Evolutionary conservation across 2,329 filamentous ascomycete genomes (phyloP), one percentile per base, ranked within the genome.

Genomic region (Ascocoryne sarcoides): DNA sequence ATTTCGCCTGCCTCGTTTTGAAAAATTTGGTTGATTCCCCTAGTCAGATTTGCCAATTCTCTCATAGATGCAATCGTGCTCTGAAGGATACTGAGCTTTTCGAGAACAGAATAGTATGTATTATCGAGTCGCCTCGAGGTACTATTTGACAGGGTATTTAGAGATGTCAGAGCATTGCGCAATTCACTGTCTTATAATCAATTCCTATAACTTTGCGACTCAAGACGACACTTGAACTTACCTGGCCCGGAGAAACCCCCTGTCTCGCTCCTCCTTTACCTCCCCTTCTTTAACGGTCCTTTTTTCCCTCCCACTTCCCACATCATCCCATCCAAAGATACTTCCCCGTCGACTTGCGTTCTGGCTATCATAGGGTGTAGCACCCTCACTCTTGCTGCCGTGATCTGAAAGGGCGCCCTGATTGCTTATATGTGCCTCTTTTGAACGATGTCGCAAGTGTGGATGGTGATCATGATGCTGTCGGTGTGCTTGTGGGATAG

Each of bases 51-150:
- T 0, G 80, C 76, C n/a, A 90, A 68, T 50, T 82, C 76, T 53
- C 78, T 79, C 19, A 90, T 65, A 2, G 71, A 72, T 4, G 67
- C 60, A 29, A 88, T 73, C 1, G 78, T 85, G 49, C 67, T 71
- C 39, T 81, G 79, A 28, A 89, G 65, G 1, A 69, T 60, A 36
- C 71, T 71, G 36, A 83, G 69, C 55, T 82, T 84, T 56, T 85
- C 79, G 20, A 87, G 67, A 8, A 88, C 73, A 0, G 76, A 74
- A 48, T 84, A 83, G 62, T 88, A 89, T 3, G 80, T 80, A 43
- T 82, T 75, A 58, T 89, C 83, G 31, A 90, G 73, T 23, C 73
- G 73, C 45, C 72, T 69, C 12, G 79, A 84, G 17, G 79, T 76
- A 16, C 68, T 62, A 40, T 76, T 69, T 16, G 82, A 82, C 57